Evolutionary conservation across 192 early-diverging fungal genomes (phyloP).

Genomic region (Gryganskiella cystojenkinii): DNA sequence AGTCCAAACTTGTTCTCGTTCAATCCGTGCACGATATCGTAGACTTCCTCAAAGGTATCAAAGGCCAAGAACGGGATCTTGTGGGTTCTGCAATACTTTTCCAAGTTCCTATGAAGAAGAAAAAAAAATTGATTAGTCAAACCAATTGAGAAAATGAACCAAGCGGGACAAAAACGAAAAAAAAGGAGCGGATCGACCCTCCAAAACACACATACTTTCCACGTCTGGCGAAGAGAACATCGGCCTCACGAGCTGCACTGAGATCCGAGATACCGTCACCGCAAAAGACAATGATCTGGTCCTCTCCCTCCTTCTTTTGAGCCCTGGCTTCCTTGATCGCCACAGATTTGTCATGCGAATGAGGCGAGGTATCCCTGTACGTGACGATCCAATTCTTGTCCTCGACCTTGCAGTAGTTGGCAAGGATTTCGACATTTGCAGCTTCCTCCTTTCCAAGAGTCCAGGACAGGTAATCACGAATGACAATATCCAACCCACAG

Average conservation of each 20-base stretch:
- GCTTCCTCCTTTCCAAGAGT: constrained; percentile 59
- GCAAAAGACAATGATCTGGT: constrained; percentile 71
- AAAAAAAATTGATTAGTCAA: too few species aligned
- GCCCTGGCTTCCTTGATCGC: constrained; percentile 35
- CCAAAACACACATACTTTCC: constrained; percentile 48
- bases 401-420: constrained; percentile 63
- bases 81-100: constrained; percentile 71
- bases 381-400: constrained; percentile 68
- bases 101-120: constrained; percentile 71
- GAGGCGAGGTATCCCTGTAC: constrained; percentile 69
- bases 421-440: constrained; percentile 63
- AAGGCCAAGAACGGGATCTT: constrained; percentile 65
- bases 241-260: constrained; percentile 78
- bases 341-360: constrained; percentile 74
- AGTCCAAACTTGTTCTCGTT: too few species aligned
- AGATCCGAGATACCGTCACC: constrained; percentile 86
- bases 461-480: constrained; percentile 61
- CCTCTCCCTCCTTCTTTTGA: constrained; percentile 21
- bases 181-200: neutral
- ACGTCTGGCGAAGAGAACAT: constrained; percentile 77
- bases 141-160: neutral
- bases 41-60: constrained; percentile 64
- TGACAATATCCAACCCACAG: constrained; percentile 65
- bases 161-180: neutral
- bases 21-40: neutral